These are phyloP conservation scores for Flaveria floridana DNA, from an alignment of 140 eudicot genomes.

Conservation along the genomic window DNA sequence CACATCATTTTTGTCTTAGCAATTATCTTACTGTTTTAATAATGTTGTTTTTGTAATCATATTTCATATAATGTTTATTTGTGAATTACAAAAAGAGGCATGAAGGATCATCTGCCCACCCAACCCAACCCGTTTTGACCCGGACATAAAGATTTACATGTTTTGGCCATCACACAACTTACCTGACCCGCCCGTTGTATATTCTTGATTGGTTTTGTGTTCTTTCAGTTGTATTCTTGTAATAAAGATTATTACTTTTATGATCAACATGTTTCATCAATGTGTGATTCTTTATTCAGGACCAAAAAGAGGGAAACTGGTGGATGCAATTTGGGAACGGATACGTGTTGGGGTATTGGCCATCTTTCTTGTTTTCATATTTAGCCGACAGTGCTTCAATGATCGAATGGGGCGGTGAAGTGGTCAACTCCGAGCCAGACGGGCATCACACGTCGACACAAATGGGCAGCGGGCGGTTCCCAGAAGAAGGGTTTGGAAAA, in stretches of 20 bases:
- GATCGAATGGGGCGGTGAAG: constrained; percentile 97
- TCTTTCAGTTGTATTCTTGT: background rate
- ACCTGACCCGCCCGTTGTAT: constrained; percentile 1
- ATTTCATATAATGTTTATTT: background rate
- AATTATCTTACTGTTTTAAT: background rate
- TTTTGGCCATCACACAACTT: background rate
- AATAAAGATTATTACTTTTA: constrained; percentile 14
- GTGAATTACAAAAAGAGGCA: background rate
- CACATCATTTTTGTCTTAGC: background rate
- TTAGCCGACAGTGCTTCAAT: constrained; percentile 82
- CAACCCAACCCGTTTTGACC: background rate
- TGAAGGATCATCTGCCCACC: background rate
- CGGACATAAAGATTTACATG: background rate
- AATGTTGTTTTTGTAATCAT: constrained; percentile 11
- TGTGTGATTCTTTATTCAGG: constrained; percentile 40
- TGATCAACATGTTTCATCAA: constrained; percentile 5
- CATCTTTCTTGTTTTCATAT: constrained; percentile 78
- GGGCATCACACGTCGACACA: constrained; percentile 89
- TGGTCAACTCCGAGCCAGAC: constrained; percentile 72
- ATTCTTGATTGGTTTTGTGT: background rate
- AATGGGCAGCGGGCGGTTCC: constrained; percentile 92
- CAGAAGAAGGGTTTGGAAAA: constrained; percentile 91
- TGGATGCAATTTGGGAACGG: constrained; percentile 96
- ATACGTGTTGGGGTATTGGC: constrained; percentile 90
- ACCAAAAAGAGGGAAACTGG: constrained; percentile 94